Conservation (phyloP, 352 stramenopile genomes). For the Pythium aphanidermatum region DNA sequence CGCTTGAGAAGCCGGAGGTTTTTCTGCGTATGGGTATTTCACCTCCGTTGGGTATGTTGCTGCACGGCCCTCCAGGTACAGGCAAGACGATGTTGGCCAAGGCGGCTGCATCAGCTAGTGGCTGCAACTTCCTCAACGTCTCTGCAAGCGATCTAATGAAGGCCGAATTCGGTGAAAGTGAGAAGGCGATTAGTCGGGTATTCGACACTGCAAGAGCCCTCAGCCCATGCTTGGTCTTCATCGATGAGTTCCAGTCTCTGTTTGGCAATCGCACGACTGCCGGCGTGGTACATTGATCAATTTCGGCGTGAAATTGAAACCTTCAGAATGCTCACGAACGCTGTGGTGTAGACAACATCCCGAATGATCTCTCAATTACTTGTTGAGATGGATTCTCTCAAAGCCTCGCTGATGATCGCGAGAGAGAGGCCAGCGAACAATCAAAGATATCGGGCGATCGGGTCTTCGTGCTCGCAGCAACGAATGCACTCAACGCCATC, state of each 20-base stretch:
- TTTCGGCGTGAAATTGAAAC: slow-evolving; percentile 1
- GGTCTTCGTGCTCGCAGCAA: slow-evolving; percentile 78
- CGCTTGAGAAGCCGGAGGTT: slow-evolving; percentile 69
- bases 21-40: slow-evolving; percentile 79
- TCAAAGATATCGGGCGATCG: slow-evolving; percentile 24
- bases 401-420: slow-evolving; percentile 39
- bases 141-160: slow-evolving; percentile 76
- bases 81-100: slow-evolving; percentile 87
- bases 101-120: slow-evolving; percentile 60
- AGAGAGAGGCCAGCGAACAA: background rate
- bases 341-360: slow-evolving; percentile 73
- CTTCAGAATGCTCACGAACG: too few relatives aligned
- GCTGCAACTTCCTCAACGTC: slow-evolving; percentile 83
- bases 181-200: slow-evolving; percentile 65
- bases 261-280: slow-evolving; percentile 75
- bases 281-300: slow-evolving; percentile 30
- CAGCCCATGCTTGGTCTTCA: slow-evolving; percentile 83
- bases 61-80: slow-evolving; percentile 75
- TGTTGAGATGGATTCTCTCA: slow-evolving; percentile 73
- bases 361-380: slow-evolving; percentile 84
- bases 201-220: slow-evolving; percentile 69
- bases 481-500: slow-evolving; percentile 68
- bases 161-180: slow-evolving; percentile 76
- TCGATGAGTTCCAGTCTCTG: slow-evolving; percentile 85
- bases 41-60: slow-evolving; percentile 65